These are phyloP conservation scores for Vitis hybrid DNA, from an alignment of 177 flowering plant genomes.

Conservation along the genomic window DNA sequence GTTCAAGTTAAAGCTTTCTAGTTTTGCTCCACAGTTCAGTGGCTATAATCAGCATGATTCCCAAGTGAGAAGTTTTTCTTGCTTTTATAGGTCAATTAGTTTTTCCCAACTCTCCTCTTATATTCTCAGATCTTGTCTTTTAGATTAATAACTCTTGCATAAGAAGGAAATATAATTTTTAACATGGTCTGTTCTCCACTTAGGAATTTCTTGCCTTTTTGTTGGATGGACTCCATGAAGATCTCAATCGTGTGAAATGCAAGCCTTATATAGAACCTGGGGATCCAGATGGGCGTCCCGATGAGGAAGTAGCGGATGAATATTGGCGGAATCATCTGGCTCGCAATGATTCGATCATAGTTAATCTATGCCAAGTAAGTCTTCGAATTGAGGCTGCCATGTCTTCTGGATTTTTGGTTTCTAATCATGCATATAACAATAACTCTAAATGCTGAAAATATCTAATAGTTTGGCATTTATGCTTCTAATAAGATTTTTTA, in stretches of 20 bases:
- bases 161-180: too few relatives aligned
- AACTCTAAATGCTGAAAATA: too few relatives aligned
- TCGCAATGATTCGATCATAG: conserved; percentile 64
- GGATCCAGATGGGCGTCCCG: conserved; percentile 47
- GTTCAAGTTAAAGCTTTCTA: conserved; percentile 74
- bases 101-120: background rate
- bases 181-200: background rate
- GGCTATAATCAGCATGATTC: conserved; percentile 94
- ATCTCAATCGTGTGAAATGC: conserved; percentile 61
- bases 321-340: conserved; percentile 59
- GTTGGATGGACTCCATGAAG: conserved; percentile 76
- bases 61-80: conserved; percentile 45
- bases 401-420: too few relatives aligned
- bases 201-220: conserved; percentile 67
- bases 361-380: conserved; percentile 61
- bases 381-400: background rate
- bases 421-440: too few relatives aligned
- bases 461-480: too few relatives aligned
- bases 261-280: conserved; percentile 57
- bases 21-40: conserved; percentile 86
- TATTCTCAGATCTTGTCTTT: background rate
- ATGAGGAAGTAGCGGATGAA: conserved; percentile 61
- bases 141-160: too few relatives aligned
- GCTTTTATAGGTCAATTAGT: background rate
- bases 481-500: too few relatives aligned